Percentiles rank a stretch among this genome's conserved stretches.
These are phyloP conservation scores for Yamadazyma phyllophila DNA, from an alignment of 805 yeast species.

Conservation along the genomic window DNA sequence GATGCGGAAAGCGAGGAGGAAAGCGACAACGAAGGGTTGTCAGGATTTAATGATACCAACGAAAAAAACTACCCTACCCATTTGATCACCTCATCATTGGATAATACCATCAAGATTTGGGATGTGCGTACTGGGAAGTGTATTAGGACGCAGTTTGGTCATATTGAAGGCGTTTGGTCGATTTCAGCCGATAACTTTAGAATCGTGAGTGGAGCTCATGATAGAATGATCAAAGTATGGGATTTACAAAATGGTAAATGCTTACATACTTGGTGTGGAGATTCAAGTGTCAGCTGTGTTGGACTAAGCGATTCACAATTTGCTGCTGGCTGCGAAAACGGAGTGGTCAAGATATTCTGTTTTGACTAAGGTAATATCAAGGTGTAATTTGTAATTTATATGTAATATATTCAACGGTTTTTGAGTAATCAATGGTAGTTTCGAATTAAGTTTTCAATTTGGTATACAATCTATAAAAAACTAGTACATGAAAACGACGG, in stretches of 20 bases:
- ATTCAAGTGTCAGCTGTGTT: constrained; percentile 60
- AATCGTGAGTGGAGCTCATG: constrained; percentile 93
- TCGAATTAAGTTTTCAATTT: no score
- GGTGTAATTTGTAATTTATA: neutral
- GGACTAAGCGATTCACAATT: constrained; percentile 86
- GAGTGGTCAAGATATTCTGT: constrained; percentile 79
- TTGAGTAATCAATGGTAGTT: no score
- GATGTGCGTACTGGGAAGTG: constrained; percentile 84
- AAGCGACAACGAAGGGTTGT: constrained; percentile 16
- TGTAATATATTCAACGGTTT: neutral
- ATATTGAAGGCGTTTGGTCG: constrained; percentile 97
- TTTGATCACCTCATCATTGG: constrained; percentile 80
- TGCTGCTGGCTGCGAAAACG: constrained; percentile 88
- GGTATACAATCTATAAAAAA: no score
- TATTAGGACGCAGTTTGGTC: constrained; percentile 93
- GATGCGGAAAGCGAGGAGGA: constrained; percentile 11
- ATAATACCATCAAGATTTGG: constrained; percentile 92
- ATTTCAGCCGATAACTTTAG: constrained; percentile 95
- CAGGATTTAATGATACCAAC: constrained; percentile 11
- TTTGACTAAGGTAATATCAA: constrained; percentile 46
- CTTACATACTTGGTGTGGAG: constrained; percentile 86
- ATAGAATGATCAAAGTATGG: constrained; percentile 87
- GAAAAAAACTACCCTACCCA: constrained; percentile 67
- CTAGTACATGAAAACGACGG: neutral
- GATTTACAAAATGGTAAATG: constrained; percentile 93